Percentiles rank a stretch among this genome's conserved stretches.
phyloP scores from a whole-genome alignment of 768 basidiomycete species.

The Russula sp. region DNA sequence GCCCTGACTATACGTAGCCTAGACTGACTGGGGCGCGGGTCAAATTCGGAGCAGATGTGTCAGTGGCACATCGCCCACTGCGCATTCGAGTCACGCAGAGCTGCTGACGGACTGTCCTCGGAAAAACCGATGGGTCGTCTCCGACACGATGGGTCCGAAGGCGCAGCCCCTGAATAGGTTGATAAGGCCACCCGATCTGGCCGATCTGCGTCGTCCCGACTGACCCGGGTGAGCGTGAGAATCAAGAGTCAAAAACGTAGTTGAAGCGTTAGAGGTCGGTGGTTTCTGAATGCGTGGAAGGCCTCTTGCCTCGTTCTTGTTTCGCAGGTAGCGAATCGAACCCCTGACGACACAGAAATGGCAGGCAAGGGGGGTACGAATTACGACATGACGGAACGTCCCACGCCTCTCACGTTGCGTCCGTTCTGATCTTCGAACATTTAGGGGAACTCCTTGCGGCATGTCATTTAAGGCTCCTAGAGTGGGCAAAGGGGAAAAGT shows the following conservation, averaged over 20 bases:
- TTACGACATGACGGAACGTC: conserved; percentile 1
- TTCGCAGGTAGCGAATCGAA: neutral
- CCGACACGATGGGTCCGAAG: conserved; percentile 15
- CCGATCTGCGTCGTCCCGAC: conserved; percentile 16
- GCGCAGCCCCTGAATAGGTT: conserved; percentile 19
- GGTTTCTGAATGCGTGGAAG: neutral
- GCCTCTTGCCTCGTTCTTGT: neutral
- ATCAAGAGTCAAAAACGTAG: neutral
- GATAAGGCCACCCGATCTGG: conserved; percentile 21
- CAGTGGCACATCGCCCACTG: neutral
- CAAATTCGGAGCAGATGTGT: neutral
- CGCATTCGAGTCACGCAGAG: conserved; percentile 4
- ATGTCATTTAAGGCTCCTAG: conserved; percentile 14
- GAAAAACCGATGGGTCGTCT: conserved; percentile 20
- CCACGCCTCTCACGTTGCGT: conserved; percentile 3
- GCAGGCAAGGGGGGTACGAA: neutral
- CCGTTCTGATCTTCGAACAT: conserved; percentile 2
- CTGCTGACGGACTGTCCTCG: conserved; percentile 6
- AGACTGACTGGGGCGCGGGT: conserved; percentile 10
- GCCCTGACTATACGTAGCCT: neutral
- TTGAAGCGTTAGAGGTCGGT: neutral
- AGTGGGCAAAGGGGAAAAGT: conserved; percentile 1
- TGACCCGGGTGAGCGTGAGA: neutral
- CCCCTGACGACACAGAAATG: conserved; percentile 11
- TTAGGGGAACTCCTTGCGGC: conserved; percentile 7